Base-by-base conservation (phyloP, 306 rosid species). In the Glycine latifolia region DNA sequence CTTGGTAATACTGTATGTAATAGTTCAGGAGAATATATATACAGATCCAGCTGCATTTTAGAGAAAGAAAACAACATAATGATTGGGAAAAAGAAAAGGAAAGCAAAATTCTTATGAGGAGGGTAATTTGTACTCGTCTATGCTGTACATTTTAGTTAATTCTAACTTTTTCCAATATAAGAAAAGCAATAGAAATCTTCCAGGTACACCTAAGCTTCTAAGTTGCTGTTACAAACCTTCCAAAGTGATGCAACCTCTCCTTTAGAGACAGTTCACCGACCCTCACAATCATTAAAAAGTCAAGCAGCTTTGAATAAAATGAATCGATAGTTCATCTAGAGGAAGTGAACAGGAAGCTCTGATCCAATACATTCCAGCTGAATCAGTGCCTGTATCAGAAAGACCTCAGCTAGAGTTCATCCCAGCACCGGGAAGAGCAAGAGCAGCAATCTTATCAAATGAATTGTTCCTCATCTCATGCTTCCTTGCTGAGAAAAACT, bases 401-500 rank as follows among this genome's bases (percentile, higher is more conserved):
- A 41, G 5, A 41, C 44, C 44, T 4, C 44, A 41, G 3, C 44
- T 4, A 41, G 7, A 41, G 44, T 41, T 5, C 3, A 41, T 5
- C 7, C 44, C 44, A 41, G 6, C 44, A 41, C 20, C 20, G 20
- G 44, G 44, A 41, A 41, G 44, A 5, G 44, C 7, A 41, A 41
- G 6, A 41, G 7, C 44, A 41, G 44, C 44, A 41, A 0, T 94
- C 77, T 84, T 89, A 26, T 91, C 94, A 10, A 81, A 79, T 50
- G 89, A 54, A 15, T 41, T 48, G 76, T 86, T 87, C 81, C 97
- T 89, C 62, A 91, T 91, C 15, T 97, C 99, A 7, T 95, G 99
- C 88, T 95, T 95, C 89, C 99, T 88, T 54, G 99, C 99, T 17
- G 99, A 95, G 90, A 95, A 93, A 85, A 95, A 95, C 86, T 97